Evolutionary conservation across 2,329 filamentous ascomycete genomes (phyloP).

Genomic region (Aspergillus glaucus): DNA sequence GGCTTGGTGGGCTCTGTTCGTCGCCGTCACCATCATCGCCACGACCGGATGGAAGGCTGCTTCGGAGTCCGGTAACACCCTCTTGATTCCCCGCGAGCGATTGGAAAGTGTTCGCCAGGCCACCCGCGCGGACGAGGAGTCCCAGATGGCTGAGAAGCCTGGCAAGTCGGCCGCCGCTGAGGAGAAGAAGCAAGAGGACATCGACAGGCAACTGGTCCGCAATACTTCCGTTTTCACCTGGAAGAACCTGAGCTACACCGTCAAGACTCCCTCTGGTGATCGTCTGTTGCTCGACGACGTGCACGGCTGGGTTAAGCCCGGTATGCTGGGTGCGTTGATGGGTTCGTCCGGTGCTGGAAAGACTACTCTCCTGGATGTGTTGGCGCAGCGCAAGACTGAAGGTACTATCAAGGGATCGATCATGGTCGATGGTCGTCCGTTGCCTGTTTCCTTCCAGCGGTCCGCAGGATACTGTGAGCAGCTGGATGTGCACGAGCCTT

Average conservation of each 20-base stretch:
- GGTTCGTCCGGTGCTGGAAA: conserved; percentile 75
- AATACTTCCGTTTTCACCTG: conserved; percentile 68
- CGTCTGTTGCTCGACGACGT: conserved; percentile 60
- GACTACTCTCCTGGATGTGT: conserved; percentile 65
- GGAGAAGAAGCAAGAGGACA: conserved; percentile 12
- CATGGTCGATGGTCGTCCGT: conserved; percentile 57
- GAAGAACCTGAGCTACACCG: conserved; percentile 65
- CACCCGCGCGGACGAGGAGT: conserved; percentile 46
- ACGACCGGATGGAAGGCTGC: conserved; percentile 53
- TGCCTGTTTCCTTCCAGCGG: conserved; percentile 58
- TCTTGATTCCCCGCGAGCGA: conserved; percentile 59
- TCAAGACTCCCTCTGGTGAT: conserved; percentile 52
- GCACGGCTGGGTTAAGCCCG: conserved; percentile 70
- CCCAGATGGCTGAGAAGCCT: conserved; percentile 22
- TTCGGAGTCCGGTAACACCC: conserved; percentile 47
- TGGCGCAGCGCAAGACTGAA: conserved; percentile 62
- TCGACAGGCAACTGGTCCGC: conserved; percentile 46
- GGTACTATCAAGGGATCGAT: conserved; percentile 59
- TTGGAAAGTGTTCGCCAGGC: conserved; percentile 32
- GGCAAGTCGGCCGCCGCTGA: conserved; percentile 13
- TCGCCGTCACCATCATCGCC: conserved; percentile 51
- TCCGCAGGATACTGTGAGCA: conserved; percentile 65
- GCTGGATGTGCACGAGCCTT: conserved; percentile 61
- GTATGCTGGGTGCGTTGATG: conserved; percentile 69
- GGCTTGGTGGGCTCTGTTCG: conserved; percentile 58